These are phyloP conservation scores for Coemansia sp. DNA, from an alignment of 192 early-diverging fungal species.

Conservation along the genomic window DNA sequence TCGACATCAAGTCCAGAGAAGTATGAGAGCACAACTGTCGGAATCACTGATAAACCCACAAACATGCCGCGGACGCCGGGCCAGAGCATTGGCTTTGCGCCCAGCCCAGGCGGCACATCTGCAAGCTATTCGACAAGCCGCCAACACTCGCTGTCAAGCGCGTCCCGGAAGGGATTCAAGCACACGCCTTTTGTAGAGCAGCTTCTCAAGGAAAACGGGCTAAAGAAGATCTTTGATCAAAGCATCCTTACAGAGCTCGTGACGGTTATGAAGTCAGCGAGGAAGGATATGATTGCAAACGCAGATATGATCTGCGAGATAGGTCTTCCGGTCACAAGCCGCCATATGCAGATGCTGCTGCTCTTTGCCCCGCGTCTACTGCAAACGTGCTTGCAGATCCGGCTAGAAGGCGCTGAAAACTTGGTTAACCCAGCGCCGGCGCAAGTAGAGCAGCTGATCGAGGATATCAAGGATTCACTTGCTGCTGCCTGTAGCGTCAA, in stretches of 20 bases:
- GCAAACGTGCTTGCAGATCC: conserved; percentile 76
- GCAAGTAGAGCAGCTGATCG: conserved; percentile 75
- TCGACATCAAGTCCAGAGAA: conserved; percentile 15
- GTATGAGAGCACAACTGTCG: conserved; percentile 29
- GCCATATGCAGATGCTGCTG: conserved; percentile 68
- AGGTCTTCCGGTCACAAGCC: conserved; percentile 68
- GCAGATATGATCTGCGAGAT: conserved; percentile 64
- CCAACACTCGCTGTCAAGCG: conserved; percentile 7
- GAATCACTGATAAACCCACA: conserved; percentile 16
- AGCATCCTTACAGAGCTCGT: conserved; percentile 66
- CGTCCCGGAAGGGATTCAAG: conserved; percentile 19
- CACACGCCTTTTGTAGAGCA: conserved; percentile 79
- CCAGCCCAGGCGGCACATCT: not conserved
- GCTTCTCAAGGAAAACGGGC: conserved; percentile 78
- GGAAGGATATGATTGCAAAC: conserved; percentile 69
- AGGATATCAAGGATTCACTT: conserved; percentile 74
- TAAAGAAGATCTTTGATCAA: conserved; percentile 74
- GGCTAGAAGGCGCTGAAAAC: conserved; percentile 63
- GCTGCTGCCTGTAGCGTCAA: conserved; percentile 72
- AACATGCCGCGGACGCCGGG: not conserved
- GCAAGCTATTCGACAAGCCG: not conserved
- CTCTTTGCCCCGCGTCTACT: conserved; percentile 79
- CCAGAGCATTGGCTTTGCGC: not conserved
- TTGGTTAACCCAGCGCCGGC: conserved; percentile 36
- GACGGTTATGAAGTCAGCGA: conserved; percentile 62